A percentile compares a stretch with the other conserved stretches of the same genome.
Conservation (phyloP, 176 grass and related monocot species). For the Pharus latifolius region DNA sequence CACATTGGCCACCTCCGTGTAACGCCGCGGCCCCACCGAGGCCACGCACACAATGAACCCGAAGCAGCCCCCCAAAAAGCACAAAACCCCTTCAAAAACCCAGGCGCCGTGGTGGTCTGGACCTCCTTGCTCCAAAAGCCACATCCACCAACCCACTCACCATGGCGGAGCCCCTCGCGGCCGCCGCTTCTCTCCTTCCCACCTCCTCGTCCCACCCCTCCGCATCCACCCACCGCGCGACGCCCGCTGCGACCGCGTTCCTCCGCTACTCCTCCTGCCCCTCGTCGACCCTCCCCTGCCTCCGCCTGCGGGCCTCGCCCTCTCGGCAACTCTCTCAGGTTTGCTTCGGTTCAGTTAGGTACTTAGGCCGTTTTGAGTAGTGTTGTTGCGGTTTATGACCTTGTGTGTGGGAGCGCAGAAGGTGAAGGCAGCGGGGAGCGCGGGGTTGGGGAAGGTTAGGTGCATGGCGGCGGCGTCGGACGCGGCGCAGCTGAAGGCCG, state of each 20-base stretch:
- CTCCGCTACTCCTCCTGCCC: neutral
- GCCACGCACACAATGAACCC: too few species aligned
- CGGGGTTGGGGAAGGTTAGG: conserved; percentile 14
- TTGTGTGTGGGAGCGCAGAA: neutral
- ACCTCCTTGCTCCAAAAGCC: conserved; percentile 22
- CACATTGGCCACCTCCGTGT: neutral
- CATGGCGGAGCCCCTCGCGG: conserved; percentile 68
- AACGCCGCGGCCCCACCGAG: neutral
- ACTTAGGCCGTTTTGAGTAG: neutral
- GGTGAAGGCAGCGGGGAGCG: conserved; percentile 3
- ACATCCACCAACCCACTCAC: conserved; percentile 18
- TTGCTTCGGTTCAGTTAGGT: neutral
- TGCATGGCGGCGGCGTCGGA: conserved; percentile 40
- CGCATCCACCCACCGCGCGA: neutral
- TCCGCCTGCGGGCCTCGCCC: conserved; percentile 17
- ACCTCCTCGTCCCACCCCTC: neutral
- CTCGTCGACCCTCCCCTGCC: neutral
- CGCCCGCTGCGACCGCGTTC: conserved; percentile 11
- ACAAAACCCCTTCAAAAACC: conserved; percentile 20
- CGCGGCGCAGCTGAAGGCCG: conserved; percentile 60
- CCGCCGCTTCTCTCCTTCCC: conserved; percentile 30
- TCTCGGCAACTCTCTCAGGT: conserved; percentile 38
- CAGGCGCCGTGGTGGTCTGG: neutral
- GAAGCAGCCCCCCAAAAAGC: neutral
- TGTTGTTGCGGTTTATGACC: neutral